A percentile compares a stretch with the other conserved stretches of the same genome.
Evolutionary conservation across 768 basidiomycete species (phyloP).

Genomic region (Boletus sp.): DNA sequence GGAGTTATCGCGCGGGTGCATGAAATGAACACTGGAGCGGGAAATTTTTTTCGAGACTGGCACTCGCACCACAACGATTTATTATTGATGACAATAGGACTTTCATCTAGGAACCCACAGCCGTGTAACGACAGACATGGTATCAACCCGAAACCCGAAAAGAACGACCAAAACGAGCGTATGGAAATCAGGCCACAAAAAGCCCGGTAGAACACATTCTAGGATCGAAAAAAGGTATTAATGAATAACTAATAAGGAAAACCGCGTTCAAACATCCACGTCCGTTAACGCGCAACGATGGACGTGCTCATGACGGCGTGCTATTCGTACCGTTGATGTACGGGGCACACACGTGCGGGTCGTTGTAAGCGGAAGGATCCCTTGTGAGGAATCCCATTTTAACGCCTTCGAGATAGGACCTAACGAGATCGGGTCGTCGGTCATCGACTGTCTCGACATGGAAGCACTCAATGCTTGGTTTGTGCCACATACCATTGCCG

Average conservation of each 20-base stretch:
- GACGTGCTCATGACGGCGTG: conserved; percentile 7
- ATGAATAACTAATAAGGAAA: background rate
- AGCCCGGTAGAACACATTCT: background rate
- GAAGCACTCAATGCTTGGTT: background rate
- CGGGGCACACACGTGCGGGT: conserved; percentile 62
- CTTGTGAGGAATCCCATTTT: conserved; percentile 56
- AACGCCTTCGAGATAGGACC: conserved; percentile 70
- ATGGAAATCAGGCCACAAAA: background rate
- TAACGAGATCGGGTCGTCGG: conserved; percentile 22
- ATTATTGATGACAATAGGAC: too few relatives aligned
- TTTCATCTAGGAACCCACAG: too few relatives aligned
- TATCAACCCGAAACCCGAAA: background rate
- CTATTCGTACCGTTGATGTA: conserved; percentile 33
- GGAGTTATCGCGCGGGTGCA: too few relatives aligned
- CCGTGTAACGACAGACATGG: too few relatives aligned
- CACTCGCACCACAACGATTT: too few relatives aligned
- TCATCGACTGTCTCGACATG: background rate
- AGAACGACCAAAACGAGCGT: background rate
- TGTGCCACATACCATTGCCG: conserved; percentile 55
- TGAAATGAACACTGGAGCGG: too few relatives aligned
- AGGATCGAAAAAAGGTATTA: background rate
- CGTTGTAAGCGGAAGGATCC: conserved; percentile 53
- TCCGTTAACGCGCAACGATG: too few relatives aligned
- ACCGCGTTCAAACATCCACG: background rate
- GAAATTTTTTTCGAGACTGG: too few relatives aligned